Conservation (phyloP, 805 yeast genomes). For the Candida maesae region DNA sequence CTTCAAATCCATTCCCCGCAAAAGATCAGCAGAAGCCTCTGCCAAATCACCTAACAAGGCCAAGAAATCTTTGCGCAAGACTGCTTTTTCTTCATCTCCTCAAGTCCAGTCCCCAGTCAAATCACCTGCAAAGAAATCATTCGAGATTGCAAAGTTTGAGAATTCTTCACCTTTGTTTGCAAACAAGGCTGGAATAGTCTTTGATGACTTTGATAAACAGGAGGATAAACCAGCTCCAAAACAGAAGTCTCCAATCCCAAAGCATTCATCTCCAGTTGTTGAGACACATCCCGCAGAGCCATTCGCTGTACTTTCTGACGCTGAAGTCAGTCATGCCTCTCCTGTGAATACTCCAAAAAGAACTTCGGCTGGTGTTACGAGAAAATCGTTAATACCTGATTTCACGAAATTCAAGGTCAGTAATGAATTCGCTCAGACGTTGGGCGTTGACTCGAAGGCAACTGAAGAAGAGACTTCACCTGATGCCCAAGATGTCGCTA, state of each 20-base stretch:
- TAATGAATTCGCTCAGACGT: conserved; percentile 34
- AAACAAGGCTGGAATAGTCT: conserved; percentile 2
- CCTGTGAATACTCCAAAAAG: conserved; percentile 9
- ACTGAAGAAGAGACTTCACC: no score
- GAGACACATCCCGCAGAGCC: background rate
- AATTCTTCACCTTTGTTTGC: conserved; percentile 13
- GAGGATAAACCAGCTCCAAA: no score
- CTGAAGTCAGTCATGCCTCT: conserved; percentile 10
- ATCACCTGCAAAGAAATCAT: conserved; percentile 23
- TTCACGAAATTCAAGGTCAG: conserved; percentile 31
- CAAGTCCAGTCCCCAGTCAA: conserved; percentile 11
- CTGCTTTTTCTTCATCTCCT: conserved; percentile 31
- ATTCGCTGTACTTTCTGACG: conserved; percentile 15
- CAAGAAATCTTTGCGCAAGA: conserved; percentile 17
- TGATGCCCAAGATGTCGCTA: conserved; percentile 10
- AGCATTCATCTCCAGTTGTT: no score
- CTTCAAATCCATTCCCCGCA: conserved; percentile 21
- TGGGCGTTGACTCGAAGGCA: background rate
- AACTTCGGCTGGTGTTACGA: conserved; percentile 17
- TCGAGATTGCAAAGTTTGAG: conserved; percentile 26
- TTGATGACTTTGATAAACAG: conserved; percentile 3
- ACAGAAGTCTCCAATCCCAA: background rate
- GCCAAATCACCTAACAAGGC: conserved; percentile 14
- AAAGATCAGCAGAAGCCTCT: conserved; percentile 19
- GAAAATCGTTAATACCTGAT: conserved; percentile 30